Evolutionary conservation across 805 yeast genomes (phyloP), one percentile per base, ranked within the genome.

Genomic region (Yamadazyma takamatsuzukensis): DNA sequence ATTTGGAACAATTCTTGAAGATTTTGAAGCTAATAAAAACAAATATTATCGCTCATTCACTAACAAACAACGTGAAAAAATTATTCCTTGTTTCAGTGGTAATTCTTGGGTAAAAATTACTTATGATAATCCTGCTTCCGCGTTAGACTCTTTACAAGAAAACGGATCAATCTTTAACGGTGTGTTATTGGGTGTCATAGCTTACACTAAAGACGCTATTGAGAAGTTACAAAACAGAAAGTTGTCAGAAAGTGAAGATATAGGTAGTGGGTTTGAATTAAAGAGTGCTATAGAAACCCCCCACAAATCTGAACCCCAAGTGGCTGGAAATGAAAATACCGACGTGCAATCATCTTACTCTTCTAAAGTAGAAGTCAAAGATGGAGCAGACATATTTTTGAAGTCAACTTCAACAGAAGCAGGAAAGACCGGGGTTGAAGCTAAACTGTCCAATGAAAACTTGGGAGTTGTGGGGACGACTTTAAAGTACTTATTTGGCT

Each of bases 91-190:
- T 6, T 83, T 77, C 56, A 73, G 89, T 9, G 97, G 97, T 1
- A 74, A 78, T 28, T 79, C 85, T 24, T 90, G 97, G 97, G 78
- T 89, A n/a, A 84, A 88, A 51, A 54, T 90, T 33, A 89, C 97
- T 3, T 93, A 77, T 55, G 82, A 78, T 36, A 80, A 79, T 37
- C 74, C 83, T 6, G 64, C 80, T 2, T 72, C 89, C 7, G 96
- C 95, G 2, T 56, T 76, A 12, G 77, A 95, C 34, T 96, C 98
- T 0, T 61, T 89, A 27, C 79, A 83, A 43, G 96, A 88, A 50
- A 84, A 86, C 51, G 95, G 95, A 4, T 56, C 69, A 9, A 71
- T 79, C 5, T 74, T 81, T 48, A 83, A 80, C 33, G 90, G 85
- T 34, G 64, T 55, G 47, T 73, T 54, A 56, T 80, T 53, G 77